A percentile compares a stretch with the other conserved stretches of the same genome.
These are phyloP conservation scores for Pseudonitzschia delicatissima DNA, from an alignment of 108 stramenopile species.

Conservation along the genomic window DNA sequence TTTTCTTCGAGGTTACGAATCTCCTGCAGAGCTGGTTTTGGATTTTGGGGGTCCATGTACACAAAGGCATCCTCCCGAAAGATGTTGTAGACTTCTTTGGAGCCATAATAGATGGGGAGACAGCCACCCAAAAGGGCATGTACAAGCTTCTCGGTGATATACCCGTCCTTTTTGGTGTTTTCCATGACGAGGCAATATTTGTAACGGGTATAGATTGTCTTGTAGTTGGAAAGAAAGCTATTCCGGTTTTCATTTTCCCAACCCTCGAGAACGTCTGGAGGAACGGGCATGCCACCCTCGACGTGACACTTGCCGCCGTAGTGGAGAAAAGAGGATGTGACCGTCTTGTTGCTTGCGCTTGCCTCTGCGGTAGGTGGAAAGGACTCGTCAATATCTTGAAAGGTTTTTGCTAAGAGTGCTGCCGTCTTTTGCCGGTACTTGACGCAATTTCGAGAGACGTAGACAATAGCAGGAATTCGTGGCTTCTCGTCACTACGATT, in stretches of 20 bases:
- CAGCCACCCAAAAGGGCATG: conserved; percentile 45
- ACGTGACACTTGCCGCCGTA: neutral
- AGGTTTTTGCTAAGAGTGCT: neutral
- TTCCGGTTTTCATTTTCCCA: neutral
- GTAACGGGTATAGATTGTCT: conserved; percentile 18
- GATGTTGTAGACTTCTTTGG: conserved; percentile 45
- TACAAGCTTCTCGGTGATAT: conserved; percentile 48
- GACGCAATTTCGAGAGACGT: conserved; percentile 6
- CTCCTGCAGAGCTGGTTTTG: conserved; percentile 32
- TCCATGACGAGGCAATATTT: conserved; percentile 47
- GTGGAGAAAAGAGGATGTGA: neutral
- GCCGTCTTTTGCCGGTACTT: conserved; percentile 15
- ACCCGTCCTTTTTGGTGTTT: conserved; percentile 32
- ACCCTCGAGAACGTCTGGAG: neutral
- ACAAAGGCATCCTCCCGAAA: conserved; percentile 49
- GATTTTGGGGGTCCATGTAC: conserved; percentile 39
- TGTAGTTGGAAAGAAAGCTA: conserved; percentile 2
- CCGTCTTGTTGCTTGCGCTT: neutral
- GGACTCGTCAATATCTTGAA: neutral
- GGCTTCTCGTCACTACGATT: neutral
- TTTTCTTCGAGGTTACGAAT: conserved; percentile 35
- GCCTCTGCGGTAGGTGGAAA: too few species aligned
- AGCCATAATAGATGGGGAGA: conserved; percentile 55
- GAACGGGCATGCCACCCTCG: neutral
- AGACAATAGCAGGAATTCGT: conserved; percentile 11